Evolutionary conservation across 768 basidiomycete genomes (phyloP), one percentile per base, ranked within the genome.

Genomic region (Paxillus rubicundulus): DNA sequence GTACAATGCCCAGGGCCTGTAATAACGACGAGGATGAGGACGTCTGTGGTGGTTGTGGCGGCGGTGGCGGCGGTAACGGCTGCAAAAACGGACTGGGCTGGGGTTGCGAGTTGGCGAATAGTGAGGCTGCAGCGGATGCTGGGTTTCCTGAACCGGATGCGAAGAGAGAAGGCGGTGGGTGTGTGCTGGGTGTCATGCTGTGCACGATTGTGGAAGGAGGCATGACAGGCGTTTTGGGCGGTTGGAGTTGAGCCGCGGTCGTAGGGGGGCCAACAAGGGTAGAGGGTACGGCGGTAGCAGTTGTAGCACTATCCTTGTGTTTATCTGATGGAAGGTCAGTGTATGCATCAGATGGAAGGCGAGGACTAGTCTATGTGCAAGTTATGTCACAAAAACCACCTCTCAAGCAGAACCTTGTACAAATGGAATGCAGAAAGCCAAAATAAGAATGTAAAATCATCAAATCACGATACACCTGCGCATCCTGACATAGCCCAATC

Each of bases 141-240:
- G 51, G 30, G n/a, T 50, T 60, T 30, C 57, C 59, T 10, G 55
- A 28, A 9, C 58, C 54, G n/a, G 60, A 53, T 28, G 58, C 58
- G 20, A 66, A 59, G 40, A 68, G 59, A 30, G 61, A 61, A 16
- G 59, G 66, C 1, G 72, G 62, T 28, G 67, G 67, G 42, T 68
- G 67, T 0, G 68, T 68, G 17, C 58, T 70, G 16, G 67, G 67
- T 1, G 67, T 68, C 66, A 70, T 68, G 30, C 66, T 70, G 34
- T 67, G 60, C 3, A 28, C 2, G 2, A 66, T 50, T 9, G 41
- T 58, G 3, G 58, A 50, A 16, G 46, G 36, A 7, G 58, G 30
- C 0, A 54, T 47, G 9, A 30, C 47, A 5, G 66, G 66, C 5
- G 64, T 69, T 45, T 57, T 64, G 20, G 59, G 52, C 6, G 42